Base-by-base conservation (phyloP, 768 basidiomycete species). In the Panellus pusillus region DNA sequence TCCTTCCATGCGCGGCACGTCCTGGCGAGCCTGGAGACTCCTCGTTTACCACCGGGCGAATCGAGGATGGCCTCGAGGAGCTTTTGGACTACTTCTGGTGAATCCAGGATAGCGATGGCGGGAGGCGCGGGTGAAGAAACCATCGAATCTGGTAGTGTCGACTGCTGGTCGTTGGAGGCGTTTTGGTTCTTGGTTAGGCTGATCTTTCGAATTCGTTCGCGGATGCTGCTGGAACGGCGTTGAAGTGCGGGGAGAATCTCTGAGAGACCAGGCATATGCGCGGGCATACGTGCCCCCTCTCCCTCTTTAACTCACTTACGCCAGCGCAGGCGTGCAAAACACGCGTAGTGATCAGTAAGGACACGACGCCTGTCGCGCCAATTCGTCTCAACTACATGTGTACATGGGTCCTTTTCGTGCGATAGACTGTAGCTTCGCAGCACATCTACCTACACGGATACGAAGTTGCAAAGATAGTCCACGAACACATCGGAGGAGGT, bases 1-100 rank as follows among this genome's bases (percentile, higher is more conserved):
- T 86, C 87, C 60, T 77, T 82, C 66, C 89, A 73, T n/a, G 83
- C 81, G 58, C 78, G 82, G 70, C 89, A 90, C 42, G 89, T 89
- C 48, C 89, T 78, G 44, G 89, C 81, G 61, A 91, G 73, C 63
- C 89, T 77, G 45, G 87, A 84, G 54, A 91, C 69, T 40, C 81
- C 76, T 44, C 87, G 83, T 58, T 78, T 82, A 35, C 89, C 89
- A 59, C 77, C 80, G 6, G 87, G 81, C 8, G 80, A 68, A 44
- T 83, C 80, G 54, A 76, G 68, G 58, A 82, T 76, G 50, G 72
- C 70, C 62, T 82, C 80, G 32, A 82, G 67, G 52, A 82, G 64
- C 62, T 71, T 78, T 62, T 61, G 51, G 1, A 51, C 47, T 36
- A 24, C 59, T 28, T 53, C 54, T 14, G 52, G 47, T 41, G 54